These are phyloP conservation scores for Orbilia quercus DNA, from an alignment of 2,329 filamentous ascomycete genomes.

Conservation along the genomic window DNA sequence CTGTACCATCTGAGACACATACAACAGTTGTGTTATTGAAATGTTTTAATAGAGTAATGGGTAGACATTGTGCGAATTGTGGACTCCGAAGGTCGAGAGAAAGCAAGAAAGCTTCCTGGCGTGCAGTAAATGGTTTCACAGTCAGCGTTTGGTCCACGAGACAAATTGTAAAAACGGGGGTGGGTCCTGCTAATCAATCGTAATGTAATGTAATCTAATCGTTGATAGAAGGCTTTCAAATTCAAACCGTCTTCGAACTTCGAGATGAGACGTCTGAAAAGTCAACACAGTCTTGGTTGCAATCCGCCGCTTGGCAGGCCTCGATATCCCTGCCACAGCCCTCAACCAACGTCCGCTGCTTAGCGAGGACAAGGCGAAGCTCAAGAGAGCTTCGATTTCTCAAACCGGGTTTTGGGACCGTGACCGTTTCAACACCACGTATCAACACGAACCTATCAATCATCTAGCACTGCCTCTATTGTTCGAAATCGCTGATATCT, in stretches of 20 bases:
- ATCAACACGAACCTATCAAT: background rate
- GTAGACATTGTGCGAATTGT: background rate
- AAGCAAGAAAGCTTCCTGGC: no score
- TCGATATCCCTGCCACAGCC: background rate
- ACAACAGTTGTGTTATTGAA: conserved; percentile 23
- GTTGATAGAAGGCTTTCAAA: no score
- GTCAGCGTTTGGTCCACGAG: no score
- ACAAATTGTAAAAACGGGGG: no score
- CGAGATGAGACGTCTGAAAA: background rate
- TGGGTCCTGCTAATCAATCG: no score
- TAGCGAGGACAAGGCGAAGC: conserved; percentile 32
- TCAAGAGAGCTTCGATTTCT: conserved; percentile 4
- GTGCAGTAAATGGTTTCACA: no score
- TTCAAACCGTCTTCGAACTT: no score
- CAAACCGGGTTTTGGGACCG: conserved; percentile 34
- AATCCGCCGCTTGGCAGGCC: background rate
- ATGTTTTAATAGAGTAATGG: conserved; percentile 20
- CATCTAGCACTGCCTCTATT: conserved; percentile 9
- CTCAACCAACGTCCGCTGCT: no score
- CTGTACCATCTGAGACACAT: conserved; percentile 30
- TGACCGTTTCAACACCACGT: conserved; percentile 26
- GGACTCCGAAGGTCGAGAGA: background rate
- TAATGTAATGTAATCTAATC: no score
- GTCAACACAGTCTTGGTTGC: background rate
- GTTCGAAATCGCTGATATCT: background rate